phyloP scores from a whole-genome alignment of 1,284 basidiomycete genomes.

The Malassezia sp. region DNA sequence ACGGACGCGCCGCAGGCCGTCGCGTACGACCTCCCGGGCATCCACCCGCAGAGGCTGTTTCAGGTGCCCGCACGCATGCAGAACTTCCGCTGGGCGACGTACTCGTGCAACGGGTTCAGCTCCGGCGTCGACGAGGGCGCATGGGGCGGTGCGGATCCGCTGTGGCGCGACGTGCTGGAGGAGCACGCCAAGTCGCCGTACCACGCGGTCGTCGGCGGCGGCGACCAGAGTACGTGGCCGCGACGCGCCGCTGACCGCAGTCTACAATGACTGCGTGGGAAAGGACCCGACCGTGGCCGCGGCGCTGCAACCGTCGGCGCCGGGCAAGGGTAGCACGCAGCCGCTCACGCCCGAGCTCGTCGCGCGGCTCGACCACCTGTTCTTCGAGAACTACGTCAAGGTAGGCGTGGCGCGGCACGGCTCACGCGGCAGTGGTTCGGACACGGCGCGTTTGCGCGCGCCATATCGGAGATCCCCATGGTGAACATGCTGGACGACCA shows the following conservation, averaged over 20 bases:
- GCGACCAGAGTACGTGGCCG: slow-evolving; percentile 34
- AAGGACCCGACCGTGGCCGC: slow-evolving; percentile 53
- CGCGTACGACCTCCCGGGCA: slow-evolving; percentile 53
- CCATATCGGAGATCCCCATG: slow-evolving; percentile 76
- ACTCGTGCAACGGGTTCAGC: slow-evolving; percentile 59
- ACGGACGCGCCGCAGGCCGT: slow-evolving; percentile 64
- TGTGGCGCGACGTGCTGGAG: slow-evolving; percentile 80
- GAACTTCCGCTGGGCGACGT: slow-evolving; percentile 81
- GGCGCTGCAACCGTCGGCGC: slow-evolving; percentile 66
- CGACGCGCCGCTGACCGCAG: slow-evolving; percentile 23
- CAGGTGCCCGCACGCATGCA: slow-evolving; percentile 68
- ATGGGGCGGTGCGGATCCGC: slow-evolving; percentile 49
- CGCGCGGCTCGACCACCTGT: slow-evolving; percentile 66
- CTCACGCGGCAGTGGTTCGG: slow-evolving; percentile 57
- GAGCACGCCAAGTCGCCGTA: slow-evolving; percentile 71
- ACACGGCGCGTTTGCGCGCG: slow-evolving; percentile 77
- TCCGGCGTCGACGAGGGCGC: slow-evolving; percentile 49
- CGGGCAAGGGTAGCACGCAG: slow-evolving; percentile 58
- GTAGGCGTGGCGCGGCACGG: slow-evolving; percentile 53
- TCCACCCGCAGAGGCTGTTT: slow-evolving; percentile 53
- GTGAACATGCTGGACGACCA: slow-evolving; percentile 56
- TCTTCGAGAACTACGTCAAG: slow-evolving; percentile 61
- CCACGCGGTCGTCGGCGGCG: slow-evolving; percentile 69
- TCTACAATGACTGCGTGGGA: slow-evolving; percentile 31
- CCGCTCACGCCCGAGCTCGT: slow-evolving; percentile 63